These are phyloP conservation scores for Diplocarpon mali DNA, from an alignment of 2,329 filamentous ascomycete species.

Conservation along the genomic window DNA sequence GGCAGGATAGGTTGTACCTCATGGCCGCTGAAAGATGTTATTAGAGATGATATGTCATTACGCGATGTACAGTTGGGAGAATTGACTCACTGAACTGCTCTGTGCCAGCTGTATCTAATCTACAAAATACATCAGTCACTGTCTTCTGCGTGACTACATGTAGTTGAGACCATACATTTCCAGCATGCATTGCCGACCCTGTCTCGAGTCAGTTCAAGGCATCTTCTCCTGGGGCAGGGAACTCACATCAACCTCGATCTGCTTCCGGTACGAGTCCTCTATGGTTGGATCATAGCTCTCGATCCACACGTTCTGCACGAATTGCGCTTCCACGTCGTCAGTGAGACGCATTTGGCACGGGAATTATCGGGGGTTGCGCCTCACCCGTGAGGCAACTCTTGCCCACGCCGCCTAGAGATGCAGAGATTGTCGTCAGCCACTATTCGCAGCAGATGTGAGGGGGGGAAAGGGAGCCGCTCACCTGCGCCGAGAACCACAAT, in stretches of 20 bases:
- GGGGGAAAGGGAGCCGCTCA: constrained; percentile 24
- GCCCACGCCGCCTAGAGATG: constrained; percentile 52
- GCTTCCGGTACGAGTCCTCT: constrained; percentile 49
- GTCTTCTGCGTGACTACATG: constrained; percentile 1
- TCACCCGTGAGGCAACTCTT: constrained; percentile 66
- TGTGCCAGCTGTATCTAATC: constrained; percentile 62
- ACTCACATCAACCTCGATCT: constrained; percentile 58
- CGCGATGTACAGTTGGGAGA: constrained; percentile 10
- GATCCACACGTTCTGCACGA: constrained; percentile 68
- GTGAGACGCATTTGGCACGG: background rate
- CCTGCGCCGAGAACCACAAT: constrained; percentile 56
- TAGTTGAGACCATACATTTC: constrained; percentile 44
- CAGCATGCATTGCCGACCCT: constrained; percentile 62
- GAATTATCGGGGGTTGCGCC: constrained; percentile 13
- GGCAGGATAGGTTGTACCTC: constrained; percentile 33
- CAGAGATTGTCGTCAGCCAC: constrained; percentile 20
- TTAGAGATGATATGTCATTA: constrained; percentile 10
- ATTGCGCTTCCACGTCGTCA: constrained; percentile 43
- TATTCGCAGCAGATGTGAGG: background rate
- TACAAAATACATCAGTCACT: constrained; percentile 23
- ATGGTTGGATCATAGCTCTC: constrained; percentile 55
- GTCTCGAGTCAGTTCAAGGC: constrained; percentile 4
- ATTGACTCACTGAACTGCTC: constrained; percentile 59
- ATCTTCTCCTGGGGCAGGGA: constrained; percentile 1
- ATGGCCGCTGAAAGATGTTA: constrained; percentile 36